These are phyloP conservation scores for Trichocladium antarcticum DNA, from an alignment of 495 filamentous ascomycete species.

Conservation along the genomic window DNA sequence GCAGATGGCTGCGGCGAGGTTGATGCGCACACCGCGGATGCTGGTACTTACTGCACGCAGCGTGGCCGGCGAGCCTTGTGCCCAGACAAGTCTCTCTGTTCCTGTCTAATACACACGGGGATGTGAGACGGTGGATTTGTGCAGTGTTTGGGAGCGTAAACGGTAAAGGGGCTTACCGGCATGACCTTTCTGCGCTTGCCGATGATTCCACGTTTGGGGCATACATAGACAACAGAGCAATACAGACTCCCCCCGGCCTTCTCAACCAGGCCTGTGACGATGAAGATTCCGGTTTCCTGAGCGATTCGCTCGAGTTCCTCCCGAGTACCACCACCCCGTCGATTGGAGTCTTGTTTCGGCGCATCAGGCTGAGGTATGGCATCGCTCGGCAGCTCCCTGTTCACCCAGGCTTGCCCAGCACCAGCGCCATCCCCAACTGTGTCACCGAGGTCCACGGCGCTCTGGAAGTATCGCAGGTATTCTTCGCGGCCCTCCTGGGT, in stretches of 20 bases:
- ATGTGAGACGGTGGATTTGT: neutral
- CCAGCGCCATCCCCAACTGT: constrained; percentile 52
- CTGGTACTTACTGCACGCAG: constrained; percentile 69
- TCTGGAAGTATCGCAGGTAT: constrained; percentile 68
- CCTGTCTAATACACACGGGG: constrained; percentile 47
- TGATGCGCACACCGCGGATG: constrained; percentile 67
- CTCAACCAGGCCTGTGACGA: constrained; percentile 73
- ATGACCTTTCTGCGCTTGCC: constrained; percentile 93
- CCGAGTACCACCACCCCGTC: constrained; percentile 74
- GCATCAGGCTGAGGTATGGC: constrained; percentile 49
- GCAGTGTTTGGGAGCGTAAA: no score
- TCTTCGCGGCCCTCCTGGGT: constrained; percentile 63
- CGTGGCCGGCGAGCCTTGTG: constrained; percentile 69
- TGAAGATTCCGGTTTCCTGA: constrained; percentile 62
- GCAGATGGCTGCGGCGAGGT: constrained; percentile 78
- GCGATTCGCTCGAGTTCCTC: constrained; percentile 68
- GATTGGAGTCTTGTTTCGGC: constrained; percentile 40
- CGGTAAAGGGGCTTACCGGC: constrained; percentile 45
- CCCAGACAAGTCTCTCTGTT: constrained; percentile 77
- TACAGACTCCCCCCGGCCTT: constrained; percentile 71
- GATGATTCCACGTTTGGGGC: constrained; percentile 55
- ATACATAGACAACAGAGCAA: constrained; percentile 74
- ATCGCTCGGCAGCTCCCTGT: constrained; percentile 40
- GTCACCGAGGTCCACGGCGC: constrained; percentile 77
- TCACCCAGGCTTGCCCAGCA: constrained; percentile 62